These are phyloP conservation scores for Fusarium sp. DNA, from an alignment of 2,329 filamentous ascomycete genomes.

Conservation along the genomic window DNA sequence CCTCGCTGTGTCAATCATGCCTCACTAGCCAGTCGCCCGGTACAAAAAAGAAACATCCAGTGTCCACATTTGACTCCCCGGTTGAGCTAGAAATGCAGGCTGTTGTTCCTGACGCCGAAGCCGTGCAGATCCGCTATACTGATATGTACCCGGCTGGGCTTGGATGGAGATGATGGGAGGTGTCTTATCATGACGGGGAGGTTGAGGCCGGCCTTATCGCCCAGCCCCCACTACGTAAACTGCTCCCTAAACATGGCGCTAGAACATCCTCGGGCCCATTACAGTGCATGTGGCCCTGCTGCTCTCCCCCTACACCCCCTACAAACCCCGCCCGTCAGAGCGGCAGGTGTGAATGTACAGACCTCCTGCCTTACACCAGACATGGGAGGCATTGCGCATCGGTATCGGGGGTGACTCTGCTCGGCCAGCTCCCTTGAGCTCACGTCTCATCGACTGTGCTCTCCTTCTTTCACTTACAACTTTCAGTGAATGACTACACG, in stretches of 20 bases:
- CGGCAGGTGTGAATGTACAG: slow-evolving; percentile 8
- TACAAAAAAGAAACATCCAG: slow-evolving; percentile 10
- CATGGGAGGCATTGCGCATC: slow-evolving; percentile 13
- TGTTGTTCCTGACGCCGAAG: slow-evolving; percentile 37
- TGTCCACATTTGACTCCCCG: slow-evolving; percentile 5
- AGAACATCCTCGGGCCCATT: slow-evolving; percentile 21
- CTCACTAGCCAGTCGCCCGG: slow-evolving; percentile 12
- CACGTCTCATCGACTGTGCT: slow-evolving; percentile 10
- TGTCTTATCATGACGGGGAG: slow-evolving; percentile 18
- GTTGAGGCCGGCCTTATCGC: background rate
- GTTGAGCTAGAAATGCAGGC: slow-evolving; percentile 22
- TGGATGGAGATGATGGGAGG: slow-evolving; percentile 6
- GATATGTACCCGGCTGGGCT: slow-evolving; percentile 13
- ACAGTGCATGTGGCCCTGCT: slow-evolving; percentile 29
- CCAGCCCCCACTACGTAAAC: slow-evolving; percentile 11
- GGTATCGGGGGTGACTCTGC: slow-evolving; percentile 25
- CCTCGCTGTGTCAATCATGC: slow-evolving; percentile 19
- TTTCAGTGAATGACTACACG: slow-evolving; percentile 41
- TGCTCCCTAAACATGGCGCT: slow-evolving; percentile 9
- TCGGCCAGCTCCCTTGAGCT: slow-evolving; percentile 22
- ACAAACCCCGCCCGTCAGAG: slow-evolving; percentile 27
- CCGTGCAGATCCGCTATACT: slow-evolving; percentile 30
- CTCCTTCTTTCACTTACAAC: slow-evolving; percentile 36
- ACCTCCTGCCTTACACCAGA: slow-evolving; percentile 28
- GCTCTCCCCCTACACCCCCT: slow-evolving; percentile 17